Percentiles rank a stretch among this genome's conserved stretches.
Conservation (phyloP, 495 filamentous ascomycete species). For the Polyplosphaeria fusca region DNA sequence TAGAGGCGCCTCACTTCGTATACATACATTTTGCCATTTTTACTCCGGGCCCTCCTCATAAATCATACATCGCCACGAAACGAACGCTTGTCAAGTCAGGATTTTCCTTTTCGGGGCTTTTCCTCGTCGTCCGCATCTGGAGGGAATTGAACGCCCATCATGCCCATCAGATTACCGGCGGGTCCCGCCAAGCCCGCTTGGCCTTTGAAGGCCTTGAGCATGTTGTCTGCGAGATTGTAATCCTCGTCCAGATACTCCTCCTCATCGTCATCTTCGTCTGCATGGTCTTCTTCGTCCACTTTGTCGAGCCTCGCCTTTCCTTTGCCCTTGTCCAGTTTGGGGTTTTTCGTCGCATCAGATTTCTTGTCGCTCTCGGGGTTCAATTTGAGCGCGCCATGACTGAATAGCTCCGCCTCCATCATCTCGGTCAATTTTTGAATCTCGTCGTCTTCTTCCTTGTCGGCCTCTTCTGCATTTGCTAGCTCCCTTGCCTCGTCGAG, state of each 20-base stretch:
- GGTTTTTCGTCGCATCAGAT: background rate
- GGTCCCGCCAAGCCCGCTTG: slow-evolving; percentile 83
- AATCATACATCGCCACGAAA: too few relatives aligned
- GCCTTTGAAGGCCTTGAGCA: slow-evolving; percentile 87
- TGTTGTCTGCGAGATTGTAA: slow-evolving; percentile 82
- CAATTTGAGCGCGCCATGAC: slow-evolving; percentile 66
- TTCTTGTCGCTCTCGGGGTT: slow-evolving; percentile 5
- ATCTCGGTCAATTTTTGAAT: slow-evolving; percentile 68
- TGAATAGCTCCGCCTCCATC: slow-evolving; percentile 79
- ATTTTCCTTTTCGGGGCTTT: background rate
- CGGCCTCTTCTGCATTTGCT: slow-evolving; percentile 21
- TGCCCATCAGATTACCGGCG: slow-evolving; percentile 75
- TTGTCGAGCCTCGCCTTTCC: slow-evolving; percentile 32
- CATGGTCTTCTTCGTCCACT: slow-evolving; percentile 8
- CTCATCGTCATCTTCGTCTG: slow-evolving; percentile 41
- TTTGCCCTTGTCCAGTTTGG: slow-evolving; percentile 23
- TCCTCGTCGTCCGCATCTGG: slow-evolving; percentile 62
- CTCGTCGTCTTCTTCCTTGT: slow-evolving; percentile 50
- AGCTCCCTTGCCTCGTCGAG: slow-evolving; percentile 19
- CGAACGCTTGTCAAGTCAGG: too few relatives aligned
- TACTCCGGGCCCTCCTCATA: too few relatives aligned
- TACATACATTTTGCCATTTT: too few relatives aligned
- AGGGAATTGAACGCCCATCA: slow-evolving; percentile 79
- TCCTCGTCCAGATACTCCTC: slow-evolving; percentile 67
- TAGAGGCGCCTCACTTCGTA: too few relatives aligned